Conservation (phyloP, 495 filamentous ascomycete species). For the Aspergillus steynii region DNA sequence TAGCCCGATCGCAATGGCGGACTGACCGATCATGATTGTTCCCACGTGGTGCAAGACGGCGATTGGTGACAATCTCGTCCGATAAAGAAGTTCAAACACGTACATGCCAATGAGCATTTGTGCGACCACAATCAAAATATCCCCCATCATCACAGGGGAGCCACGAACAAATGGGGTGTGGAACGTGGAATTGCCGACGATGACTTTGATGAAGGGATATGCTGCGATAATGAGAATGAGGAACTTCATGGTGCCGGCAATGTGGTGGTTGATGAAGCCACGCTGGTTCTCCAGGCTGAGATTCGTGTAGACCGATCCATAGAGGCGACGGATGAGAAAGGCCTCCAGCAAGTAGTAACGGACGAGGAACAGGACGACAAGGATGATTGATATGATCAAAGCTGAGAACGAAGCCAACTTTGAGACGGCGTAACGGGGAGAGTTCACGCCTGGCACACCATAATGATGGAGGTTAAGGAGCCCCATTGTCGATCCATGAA, state of each 20-base stretch:
- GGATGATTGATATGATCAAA: constrained; percentile 43
- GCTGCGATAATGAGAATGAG: constrained; percentile 41
- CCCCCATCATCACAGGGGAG: constrained; percentile 39
- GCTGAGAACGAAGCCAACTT: constrained; percentile 43
- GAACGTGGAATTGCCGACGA: constrained; percentile 36
- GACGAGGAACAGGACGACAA: constrained; percentile 43
- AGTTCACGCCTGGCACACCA: not conserved
- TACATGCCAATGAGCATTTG: constrained; percentile 52
- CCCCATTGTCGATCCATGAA: not conserved
- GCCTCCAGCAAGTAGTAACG: constrained; percentile 46
- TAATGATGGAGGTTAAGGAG: not conserved
- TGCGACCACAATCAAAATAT: constrained; percentile 41
- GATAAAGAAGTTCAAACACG: constrained; percentile 49
- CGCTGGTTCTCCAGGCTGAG: constrained; percentile 40
- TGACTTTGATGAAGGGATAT: constrained; percentile 47
- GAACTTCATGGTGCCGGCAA: constrained; percentile 47
- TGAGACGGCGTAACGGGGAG: constrained; percentile 30
- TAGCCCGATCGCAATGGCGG: constrained; percentile 47
- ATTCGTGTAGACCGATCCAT: constrained; percentile 35
- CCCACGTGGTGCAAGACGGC: constrained; percentile 47
- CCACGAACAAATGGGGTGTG: constrained; percentile 30
- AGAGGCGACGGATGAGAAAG: constrained; percentile 38
- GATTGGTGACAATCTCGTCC: constrained; percentile 42
- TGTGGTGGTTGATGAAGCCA: constrained; percentile 53
- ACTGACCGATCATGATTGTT: constrained; percentile 48